Conservation (phyloP, 805 yeast species). For the Suhomyces faveliae region DNA sequence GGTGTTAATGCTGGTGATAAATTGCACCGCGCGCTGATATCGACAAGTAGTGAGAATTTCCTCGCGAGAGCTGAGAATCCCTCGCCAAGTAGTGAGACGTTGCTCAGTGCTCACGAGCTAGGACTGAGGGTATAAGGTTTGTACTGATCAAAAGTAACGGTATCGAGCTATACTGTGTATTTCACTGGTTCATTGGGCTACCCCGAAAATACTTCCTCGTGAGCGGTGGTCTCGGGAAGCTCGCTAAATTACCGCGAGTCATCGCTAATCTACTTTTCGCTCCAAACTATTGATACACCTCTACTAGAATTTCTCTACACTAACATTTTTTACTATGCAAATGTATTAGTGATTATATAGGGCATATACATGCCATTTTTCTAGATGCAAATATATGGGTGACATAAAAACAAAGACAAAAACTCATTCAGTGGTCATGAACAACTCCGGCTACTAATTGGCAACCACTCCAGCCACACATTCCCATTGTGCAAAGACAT, state of each 20-base stretch:
- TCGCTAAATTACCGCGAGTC: background rate
- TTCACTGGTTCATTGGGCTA: no score
- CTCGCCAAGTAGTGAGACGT: no score
- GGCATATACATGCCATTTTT: background rate
- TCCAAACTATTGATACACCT: background rate
- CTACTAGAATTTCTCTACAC: background rate
- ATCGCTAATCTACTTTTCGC: background rate
- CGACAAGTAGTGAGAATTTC: no score
- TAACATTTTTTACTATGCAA: background rate
- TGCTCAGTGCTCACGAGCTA: no score
- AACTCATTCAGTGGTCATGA: background rate
- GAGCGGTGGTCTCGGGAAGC: no score
- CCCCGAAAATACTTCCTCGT: no score
- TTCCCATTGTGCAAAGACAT: constrained; percentile 89
- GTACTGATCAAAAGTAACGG: no score
- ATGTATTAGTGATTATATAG: background rate
- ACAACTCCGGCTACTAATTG: constrained; percentile 2
- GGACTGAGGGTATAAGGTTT: no score
- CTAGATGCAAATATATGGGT: background rate
- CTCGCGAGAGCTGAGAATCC: no score
- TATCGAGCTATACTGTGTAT: no score
- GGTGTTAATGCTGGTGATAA: background rate
- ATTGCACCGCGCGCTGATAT: background rate
- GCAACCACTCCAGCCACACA: constrained; percentile 38
- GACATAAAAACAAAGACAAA: background rate